These are phyloP conservation scores for Porphyrellus cyaneotinctus DNA, from an alignment of 768 basidiomycete genomes.

Conservation along the genomic window DNA sequence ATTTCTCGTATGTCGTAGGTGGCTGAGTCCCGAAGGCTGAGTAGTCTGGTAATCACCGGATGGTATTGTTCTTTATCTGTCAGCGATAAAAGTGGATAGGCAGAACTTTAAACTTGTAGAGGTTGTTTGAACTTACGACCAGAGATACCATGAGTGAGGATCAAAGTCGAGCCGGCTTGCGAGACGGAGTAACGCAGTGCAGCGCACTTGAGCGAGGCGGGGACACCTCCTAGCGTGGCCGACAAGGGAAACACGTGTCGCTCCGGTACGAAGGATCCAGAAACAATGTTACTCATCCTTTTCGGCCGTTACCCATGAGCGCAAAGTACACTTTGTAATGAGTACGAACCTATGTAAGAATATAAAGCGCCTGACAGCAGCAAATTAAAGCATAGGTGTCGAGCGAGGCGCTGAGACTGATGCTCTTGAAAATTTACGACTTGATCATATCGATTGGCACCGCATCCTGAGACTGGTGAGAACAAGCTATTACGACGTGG, in stretches of 20 bases:
- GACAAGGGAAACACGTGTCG: constrained; percentile 16
- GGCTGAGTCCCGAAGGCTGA: constrained; percentile 8
- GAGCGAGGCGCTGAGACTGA: too few relatives aligned
- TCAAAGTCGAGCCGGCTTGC: constrained; percentile 19
- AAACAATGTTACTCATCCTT: not conserved
- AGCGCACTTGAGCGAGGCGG: constrained; percentile 16
- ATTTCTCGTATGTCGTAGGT: constrained; percentile 28
- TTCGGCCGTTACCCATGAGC: not conserved
- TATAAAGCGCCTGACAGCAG: too few relatives aligned
- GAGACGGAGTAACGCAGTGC: constrained; percentile 28
- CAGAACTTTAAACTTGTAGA: not conserved
- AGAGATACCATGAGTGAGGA: constrained; percentile 27
- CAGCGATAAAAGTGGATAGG: not conserved
- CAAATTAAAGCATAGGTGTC: too few relatives aligned
- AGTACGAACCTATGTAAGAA: too few relatives aligned
- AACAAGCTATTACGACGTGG: too few relatives aligned
- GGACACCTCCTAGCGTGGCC: constrained; percentile 15
- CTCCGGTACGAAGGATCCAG: constrained; percentile 10
- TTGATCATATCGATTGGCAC: too few relatives aligned
- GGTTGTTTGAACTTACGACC: constrained; percentile 18
- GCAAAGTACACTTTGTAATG: too few relatives aligned
- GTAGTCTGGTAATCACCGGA: constrained; percentile 14
- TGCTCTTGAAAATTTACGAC: too few relatives aligned
- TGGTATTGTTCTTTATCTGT: constrained; percentile 32
- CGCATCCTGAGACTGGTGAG: too few relatives aligned